Evolutionary conservation across 2,329 filamentous ascomycete species (phyloP).

Genomic region (Erysiphe pulchra): DNA sequence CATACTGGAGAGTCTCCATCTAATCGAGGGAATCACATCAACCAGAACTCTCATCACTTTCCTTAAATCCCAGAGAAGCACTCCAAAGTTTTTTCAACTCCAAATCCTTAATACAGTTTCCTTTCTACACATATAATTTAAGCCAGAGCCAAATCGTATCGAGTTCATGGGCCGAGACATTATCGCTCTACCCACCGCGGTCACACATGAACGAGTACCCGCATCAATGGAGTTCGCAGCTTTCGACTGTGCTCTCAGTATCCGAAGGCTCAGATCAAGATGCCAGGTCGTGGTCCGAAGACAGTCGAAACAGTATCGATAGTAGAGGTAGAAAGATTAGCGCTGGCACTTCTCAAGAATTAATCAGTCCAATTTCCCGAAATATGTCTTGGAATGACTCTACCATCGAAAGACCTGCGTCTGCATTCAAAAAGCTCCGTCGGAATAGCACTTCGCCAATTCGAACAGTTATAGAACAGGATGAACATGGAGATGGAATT

Average conservation of each 20-base stretch:
- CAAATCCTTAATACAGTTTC: slow-evolving; percentile 10
- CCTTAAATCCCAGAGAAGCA: slow-evolving; percentile 17
- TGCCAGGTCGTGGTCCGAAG: slow-evolving; percentile 20
- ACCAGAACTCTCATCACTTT: slow-evolving; percentile 26
- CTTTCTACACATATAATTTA: slow-evolving; percentile 3
- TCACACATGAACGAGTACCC: slow-evolving; percentile 21
- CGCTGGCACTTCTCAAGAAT: slow-evolving; percentile 18
- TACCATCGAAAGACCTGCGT: slow-evolving; percentile 19
- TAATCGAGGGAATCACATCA: slow-evolving; percentile 26
- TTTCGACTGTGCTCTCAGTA: slow-evolving; percentile 37
- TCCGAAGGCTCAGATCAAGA: slow-evolving; percentile 25
- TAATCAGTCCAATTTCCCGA: slow-evolving; percentile 1
- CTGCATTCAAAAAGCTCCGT: slow-evolving; percentile 16
- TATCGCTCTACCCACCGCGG: slow-evolving; percentile 10
- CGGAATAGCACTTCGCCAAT: slow-evolving; percentile 13
- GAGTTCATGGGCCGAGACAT: slow-evolving; percentile 14
- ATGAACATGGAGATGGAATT: slow-evolving; percentile 38
- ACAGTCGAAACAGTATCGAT: slow-evolving; percentile 21
- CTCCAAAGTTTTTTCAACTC: slow-evolving; percentile 8
- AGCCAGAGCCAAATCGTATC: slow-evolving; percentile 4
- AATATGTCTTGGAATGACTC: slow-evolving; percentile 1
- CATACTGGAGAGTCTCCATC: slow-evolving; percentile 23
- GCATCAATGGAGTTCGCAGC: slow-evolving; percentile 36
- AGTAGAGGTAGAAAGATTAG: slow-evolving; percentile 27
- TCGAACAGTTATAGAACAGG: slow-evolving; percentile 27